Evolutionary conservation across 495 filamentous ascomycete species (phyloP).

Genomic region (Hypoxylon subgilvum): DNA sequence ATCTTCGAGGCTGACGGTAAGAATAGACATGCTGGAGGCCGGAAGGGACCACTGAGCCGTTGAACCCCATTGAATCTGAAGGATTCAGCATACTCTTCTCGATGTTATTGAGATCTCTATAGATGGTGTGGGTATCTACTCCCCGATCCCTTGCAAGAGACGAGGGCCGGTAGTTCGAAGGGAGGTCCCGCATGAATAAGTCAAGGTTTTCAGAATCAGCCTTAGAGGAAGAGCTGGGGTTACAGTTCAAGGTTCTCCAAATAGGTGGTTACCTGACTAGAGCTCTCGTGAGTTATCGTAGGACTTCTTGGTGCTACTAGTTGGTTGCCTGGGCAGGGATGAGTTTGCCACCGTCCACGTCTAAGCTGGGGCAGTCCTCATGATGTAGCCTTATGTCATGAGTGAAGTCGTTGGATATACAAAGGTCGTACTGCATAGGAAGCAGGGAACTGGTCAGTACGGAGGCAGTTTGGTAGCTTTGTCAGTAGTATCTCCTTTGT

Average conservation of each 20-base stretch:
- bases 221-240: neutral
- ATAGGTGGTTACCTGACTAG: slow-evolving; percentile 1
- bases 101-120: neutral
- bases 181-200: neutral
- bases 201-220: slow-evolving; percentile 1
- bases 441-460: neutral
- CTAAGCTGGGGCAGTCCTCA: neutral
- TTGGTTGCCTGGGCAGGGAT: neutral
- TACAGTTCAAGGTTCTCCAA: neutral
- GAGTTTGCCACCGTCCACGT: slow-evolving; percentile 12
- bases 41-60: neutral
- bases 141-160: neutral
- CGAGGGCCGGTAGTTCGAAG: neutral
- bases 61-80: neutral
- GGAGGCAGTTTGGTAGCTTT: slow-evolving; percentile 14
- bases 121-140: neutral
- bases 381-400: slow-evolving; percentile 4
- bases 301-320: slow-evolving; percentile 14
- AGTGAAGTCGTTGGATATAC: neutral
- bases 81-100: neutral
- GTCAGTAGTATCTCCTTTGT: neutral
- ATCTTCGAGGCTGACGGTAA: slow-evolving; percentile 6
- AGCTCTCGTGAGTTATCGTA: slow-evolving; percentile 15
- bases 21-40: neutral
- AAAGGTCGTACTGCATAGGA: slow-evolving; percentile 1